Evolutionary conservation across 345 rosid genomes (phyloP), one percentile per base, ranked within the genome.

Genomic region (Mercurialis annua): DNA sequence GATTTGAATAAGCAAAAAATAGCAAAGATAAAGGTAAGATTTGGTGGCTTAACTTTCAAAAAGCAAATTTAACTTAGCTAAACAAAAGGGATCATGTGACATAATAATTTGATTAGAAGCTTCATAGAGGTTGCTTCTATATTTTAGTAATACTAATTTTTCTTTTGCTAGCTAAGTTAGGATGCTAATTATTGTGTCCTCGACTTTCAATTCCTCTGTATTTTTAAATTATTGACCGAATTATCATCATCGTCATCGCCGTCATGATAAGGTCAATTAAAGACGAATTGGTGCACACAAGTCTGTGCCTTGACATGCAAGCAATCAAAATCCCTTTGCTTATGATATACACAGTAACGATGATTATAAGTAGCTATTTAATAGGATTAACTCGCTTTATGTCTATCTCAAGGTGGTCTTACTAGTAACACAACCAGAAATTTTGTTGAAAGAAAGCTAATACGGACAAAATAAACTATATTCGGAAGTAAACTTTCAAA

Each of bases 321-420:
- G 73, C 81, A 70, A 84, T 69, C 44, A 9, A 40, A 34, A 34
- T 34, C 65, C 75, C 29, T 33, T 81, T 76, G 80, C 77, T 84
- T 75, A 69, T 64, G 65, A 20, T 62, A 21, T 68, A 55, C 78
- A 56, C 65, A 64, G 23, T 67, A 42, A 73, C 59, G 48, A 48
- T 54, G 40, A 62, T 52, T 3, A 64, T 67, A 3, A 30, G 15
- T 10, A 18, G 1, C 21, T 18, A 18, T 18, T 9, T 3, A 40
- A 40, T 40, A 2, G 44, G 44, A 40, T 40, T 40, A 40, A 9
- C 6, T 14, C 1, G 8, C 10, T 40, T 14, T 40, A 3, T 14
- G 5, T 3, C 40, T 3, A 40, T 14, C 44, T 3, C 44, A 40
- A 40, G 44, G 40, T 36, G 40, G 4, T n/a, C n/a, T n/a, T n/a